Conservation (phyloP, 768 basidiomycete genomes). For the Dendrothele bispora region DNA sequence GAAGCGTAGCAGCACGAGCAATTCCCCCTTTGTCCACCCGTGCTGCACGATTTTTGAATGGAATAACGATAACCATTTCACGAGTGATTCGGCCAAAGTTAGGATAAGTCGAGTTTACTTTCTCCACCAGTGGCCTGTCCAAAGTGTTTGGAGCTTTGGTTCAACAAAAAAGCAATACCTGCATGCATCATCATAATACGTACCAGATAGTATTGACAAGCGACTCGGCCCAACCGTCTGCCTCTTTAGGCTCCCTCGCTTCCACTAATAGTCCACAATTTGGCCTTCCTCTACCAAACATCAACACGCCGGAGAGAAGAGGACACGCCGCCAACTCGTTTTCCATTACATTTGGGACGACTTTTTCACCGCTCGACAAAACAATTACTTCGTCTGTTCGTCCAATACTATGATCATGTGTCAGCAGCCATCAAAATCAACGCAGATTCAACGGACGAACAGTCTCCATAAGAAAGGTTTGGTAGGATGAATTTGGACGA, state of each 20-base stretch:
- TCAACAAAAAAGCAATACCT: too few species aligned
- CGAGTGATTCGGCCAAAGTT: slow-evolving; percentile 45
- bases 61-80: slow-evolving; percentile 50
- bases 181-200: slow-evolving; percentile 29
- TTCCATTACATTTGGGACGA: slow-evolving; percentile 29
- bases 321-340: slow-evolving; percentile 19
- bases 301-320: slow-evolving; percentile 30
- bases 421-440: background rate
- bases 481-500: slow-evolving; percentile 43
- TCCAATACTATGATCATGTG: slow-evolving; percentile 29
- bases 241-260: slow-evolving; percentile 17
- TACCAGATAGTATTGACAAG: slow-evolving; percentile 31
- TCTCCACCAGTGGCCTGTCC: slow-evolving; percentile 37
- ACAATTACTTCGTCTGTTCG: slow-evolving; percentile 31
- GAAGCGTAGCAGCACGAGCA: slow-evolving; percentile 36
- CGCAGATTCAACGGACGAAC: background rate
- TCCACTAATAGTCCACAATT: slow-evolving; percentile 32
- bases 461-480: slow-evolving; percentile 38
- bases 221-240: slow-evolving; percentile 27
- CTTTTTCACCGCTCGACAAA: slow-evolving; percentile 31
- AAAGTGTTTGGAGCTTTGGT: background rate
- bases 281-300: slow-evolving; percentile 41
- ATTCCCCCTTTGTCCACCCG: slow-evolving; percentile 48
- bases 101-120: slow-evolving; percentile 40
- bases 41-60: slow-evolving; percentile 38